Base-by-base conservation (phyloP, 2,329 filamentous ascomycete species). In the Fonsecaea pugnacius region DNA sequence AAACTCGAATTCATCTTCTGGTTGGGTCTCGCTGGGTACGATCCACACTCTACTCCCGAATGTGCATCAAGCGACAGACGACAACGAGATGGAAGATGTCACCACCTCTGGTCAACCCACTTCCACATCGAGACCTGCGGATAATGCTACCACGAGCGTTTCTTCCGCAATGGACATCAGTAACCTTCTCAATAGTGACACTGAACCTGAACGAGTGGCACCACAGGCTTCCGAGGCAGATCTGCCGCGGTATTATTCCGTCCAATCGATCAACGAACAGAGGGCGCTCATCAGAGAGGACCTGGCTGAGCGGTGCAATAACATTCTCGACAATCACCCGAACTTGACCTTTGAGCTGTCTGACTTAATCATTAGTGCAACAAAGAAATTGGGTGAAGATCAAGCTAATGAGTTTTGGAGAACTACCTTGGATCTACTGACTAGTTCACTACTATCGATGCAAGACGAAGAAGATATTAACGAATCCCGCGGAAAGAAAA, bases 301-400 rank as follows among this genome's bases (percentile, higher is more conserved):
- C 62, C 78, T 98, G 60, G 93, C 98, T 64, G 93, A 97, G 71
- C 90, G 92, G 63, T 96, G 91, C 69, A 82, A 99, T 24, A 93
- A 97, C 72, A 88, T 98, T 36, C 88, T 99, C 59, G 90, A 94
- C 74, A 89, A 89, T 40, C 93, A 98, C 71, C 89, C 93, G 14
- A 88, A 91, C 70, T 88, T 94, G 10, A 96, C 95, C 0, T 95
- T 97, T 71, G 94, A 98, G 73, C 83, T 99, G 53, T 87, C 92
- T 0, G 93, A 97, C 72, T 82, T 99, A 21, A 93, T 99, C 60
- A 85, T 85, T 40, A 88, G 89, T 3, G 89, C 92, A 27, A 85
- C 87, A 8, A 79, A 82, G 33, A 89, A 86, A 72, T 89, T 79
- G 70, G 85, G 74, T 73, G 87, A 85, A 74, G 86, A 76, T 69